Base-by-base conservation (phyloP, 306 rosid genomes). In the Cicer arietinum region DNA sequence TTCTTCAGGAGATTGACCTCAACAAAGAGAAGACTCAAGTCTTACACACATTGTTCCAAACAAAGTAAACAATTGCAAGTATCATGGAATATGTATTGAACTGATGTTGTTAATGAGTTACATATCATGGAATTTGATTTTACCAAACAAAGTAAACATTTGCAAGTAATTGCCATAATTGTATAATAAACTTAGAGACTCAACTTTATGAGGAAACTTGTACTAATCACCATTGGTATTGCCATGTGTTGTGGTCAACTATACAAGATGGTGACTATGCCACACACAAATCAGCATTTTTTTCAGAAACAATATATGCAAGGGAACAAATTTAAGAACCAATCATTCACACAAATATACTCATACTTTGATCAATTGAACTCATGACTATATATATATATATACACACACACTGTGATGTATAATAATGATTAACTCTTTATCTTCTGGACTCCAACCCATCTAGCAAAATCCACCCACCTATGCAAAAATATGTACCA, bases 401-500 rank as follows among this genome's bases (percentile, higher is more conserved):
- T 30, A 30, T 4, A 30, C 4, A 30, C 4, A 30, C 37, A 30
- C 37, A 30, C 0, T 30, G 37, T 30, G 37, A 30, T 30, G 37
- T 3, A 30, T 4, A 30, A 30, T 30, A 30, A 30, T 30, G 70
- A 53, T 69, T 86, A 89, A 4, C 82, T 85, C 14, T 89, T 60
- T 77, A 63, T 66, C 80, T 83, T 91, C 76, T 91, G 98, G 61
- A 94, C 86, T 67, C 94, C 98, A 42, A 82, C 83, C 97, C 95
- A 88, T 50, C 96, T 83, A 8, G 92, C 96, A 77, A 85, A 94
- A 81, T 91, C 97, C 30, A 94, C 94, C 98, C 98, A 91, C 92
- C 97, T 94, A 74, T n/a, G 42, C 40, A 74, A 17, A 77, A 6
- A 72, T 44, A 66, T 9, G 57, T 52, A 60, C 35, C 8, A 10